Conservation (phyloP, 2,329 filamentous ascomycete species). For the Aspergillus brasiliensis region DNA sequence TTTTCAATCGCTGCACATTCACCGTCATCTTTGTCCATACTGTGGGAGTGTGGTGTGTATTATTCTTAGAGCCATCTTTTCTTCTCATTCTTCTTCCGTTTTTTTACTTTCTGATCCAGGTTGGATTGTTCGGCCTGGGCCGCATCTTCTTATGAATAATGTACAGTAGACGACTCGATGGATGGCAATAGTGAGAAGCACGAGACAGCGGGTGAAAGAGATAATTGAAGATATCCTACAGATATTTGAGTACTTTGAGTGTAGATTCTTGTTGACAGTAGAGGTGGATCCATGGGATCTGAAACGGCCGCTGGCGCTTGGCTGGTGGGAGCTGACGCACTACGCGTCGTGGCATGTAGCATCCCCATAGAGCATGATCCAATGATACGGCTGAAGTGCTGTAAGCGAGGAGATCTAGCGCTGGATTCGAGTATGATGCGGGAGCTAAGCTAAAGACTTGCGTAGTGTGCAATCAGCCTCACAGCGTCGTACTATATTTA, state of each 20-base stretch:
- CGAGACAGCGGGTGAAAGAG: not conserved
- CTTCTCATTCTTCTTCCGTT: not conserved
- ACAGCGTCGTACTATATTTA: no score
- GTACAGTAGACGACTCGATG: slow-evolving; percentile 25
- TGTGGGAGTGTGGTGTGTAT: not conserved
- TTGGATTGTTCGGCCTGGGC: not conserved
- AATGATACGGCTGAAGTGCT: no score
- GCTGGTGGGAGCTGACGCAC: no score
- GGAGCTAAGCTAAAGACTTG: no score
- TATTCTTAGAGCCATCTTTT: not conserved
- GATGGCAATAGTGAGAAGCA: slow-evolving; percentile 5
- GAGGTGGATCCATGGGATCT: not conserved
- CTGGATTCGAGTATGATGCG: no score
- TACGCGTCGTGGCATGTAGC: no score
- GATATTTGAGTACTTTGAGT: not conserved
- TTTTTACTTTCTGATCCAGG: not conserved
- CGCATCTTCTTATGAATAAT: slow-evolving; percentile 10
- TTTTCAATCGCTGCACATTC: not conserved
- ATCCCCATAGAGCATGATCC: no score
- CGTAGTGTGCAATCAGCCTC: no score
- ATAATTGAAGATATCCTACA: no score
- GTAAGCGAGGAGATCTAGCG: no score
- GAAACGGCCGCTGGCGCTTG: no score
- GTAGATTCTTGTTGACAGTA: not conserved
- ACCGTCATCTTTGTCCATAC: not conserved